A percentile compares a stretch with the other conserved stretches of the same genome.
Evolutionary conservation across 306 rosid genomes (phyloP).

Genomic region (Begonia fuchsioides): DNA sequence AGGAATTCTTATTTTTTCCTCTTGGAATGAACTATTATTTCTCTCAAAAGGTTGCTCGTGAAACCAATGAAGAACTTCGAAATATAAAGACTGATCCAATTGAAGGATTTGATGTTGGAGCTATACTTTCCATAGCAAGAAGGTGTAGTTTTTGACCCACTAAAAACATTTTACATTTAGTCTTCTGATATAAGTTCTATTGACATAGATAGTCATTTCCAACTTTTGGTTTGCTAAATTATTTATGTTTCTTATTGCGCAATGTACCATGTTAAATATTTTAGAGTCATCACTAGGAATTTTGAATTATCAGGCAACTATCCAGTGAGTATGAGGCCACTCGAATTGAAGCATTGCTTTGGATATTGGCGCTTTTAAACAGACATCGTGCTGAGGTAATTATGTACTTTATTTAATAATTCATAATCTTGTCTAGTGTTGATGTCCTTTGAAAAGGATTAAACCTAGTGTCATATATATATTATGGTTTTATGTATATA

Average conservation of each 20-base stretch:
- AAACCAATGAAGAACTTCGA: constrained; percentile 93
- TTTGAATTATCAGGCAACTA: constrained; percentile 61
- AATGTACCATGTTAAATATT: constrained; percentile 1
- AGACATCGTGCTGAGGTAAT: constrained; percentile 73
- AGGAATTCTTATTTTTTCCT: constrained; percentile 1
- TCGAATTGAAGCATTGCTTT: constrained; percentile 86
- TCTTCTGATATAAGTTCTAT: too few species aligned
- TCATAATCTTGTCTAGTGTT: too few species aligned
- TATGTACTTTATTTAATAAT: neutral
- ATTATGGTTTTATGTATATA: too few species aligned
- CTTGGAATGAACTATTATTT: neutral
- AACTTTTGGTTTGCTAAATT: too few species aligned
- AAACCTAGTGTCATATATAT: too few species aligned
- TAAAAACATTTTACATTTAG: too few species aligned
- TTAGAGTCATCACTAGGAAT: constrained; percentile 19
- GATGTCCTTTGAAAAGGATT: too few species aligned
- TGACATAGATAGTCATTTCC: too few species aligned
- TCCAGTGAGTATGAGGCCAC: constrained; percentile 93
- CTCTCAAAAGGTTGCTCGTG: constrained; percentile 81
- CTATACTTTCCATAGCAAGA: constrained; percentile 77
- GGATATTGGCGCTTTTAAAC: constrained; percentile 81
- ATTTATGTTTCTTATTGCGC: too few species aligned
- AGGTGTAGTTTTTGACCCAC: constrained; percentile 22
- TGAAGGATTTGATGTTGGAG: constrained; percentile 78
- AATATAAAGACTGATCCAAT: constrained; percentile 60